These are phyloP conservation scores for Termitomyces sp. DNA, from an alignment of 768 basidiomycete genomes.

Conservation along the genomic window DNA sequence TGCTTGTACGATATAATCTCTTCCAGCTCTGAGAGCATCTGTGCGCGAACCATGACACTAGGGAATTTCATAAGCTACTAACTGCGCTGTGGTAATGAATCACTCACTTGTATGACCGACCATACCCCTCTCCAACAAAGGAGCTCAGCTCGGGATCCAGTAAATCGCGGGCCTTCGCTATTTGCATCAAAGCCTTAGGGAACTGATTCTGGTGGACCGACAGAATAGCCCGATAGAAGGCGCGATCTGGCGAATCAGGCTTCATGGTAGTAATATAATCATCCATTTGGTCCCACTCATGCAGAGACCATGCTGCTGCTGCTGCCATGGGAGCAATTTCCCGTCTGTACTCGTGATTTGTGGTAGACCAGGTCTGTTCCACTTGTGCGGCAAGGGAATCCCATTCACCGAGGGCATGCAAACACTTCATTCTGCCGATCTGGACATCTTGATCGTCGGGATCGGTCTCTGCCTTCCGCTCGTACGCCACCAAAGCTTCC, in stretches of 20 bases:
- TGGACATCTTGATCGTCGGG: conserved; percentile 74
- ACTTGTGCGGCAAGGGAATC: conserved; percentile 84
- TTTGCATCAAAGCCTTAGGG: conserved; percentile 83
- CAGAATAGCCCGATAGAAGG: conserved; percentile 95
- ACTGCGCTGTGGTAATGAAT: background rate
- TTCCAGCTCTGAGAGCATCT: conserved; percentile 97
- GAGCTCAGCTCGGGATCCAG: conserved; percentile 89
- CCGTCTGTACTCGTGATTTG: conserved; percentile 76
- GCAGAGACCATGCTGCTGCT: conserved; percentile 94
- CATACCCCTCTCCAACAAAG: conserved; percentile 93
- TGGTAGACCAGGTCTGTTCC: conserved; percentile 82
- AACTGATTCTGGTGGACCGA: conserved; percentile 97
- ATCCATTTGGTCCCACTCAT: conserved; percentile 99
- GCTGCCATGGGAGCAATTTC: conserved; percentile 97
- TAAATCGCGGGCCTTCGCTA: conserved; percentile 88
- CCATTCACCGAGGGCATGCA: conserved; percentile 98
- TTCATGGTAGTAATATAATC: conserved; percentile 95
- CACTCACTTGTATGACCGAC: conserved; percentile 91
- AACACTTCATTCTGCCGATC: conserved; percentile 90
- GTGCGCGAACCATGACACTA: conserved; percentile 94
- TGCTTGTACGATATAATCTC: conserved; percentile 97
- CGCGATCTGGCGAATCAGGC: conserved; percentile 86
- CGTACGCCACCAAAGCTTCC: conserved; percentile 84
- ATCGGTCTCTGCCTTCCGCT: conserved; percentile 72
- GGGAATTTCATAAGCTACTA: conserved; percentile 3